Evolutionary conservation across 1,139 yeast genomes (phyloP).

Genomic region (Nakaseomyces nivariensis): DNA sequence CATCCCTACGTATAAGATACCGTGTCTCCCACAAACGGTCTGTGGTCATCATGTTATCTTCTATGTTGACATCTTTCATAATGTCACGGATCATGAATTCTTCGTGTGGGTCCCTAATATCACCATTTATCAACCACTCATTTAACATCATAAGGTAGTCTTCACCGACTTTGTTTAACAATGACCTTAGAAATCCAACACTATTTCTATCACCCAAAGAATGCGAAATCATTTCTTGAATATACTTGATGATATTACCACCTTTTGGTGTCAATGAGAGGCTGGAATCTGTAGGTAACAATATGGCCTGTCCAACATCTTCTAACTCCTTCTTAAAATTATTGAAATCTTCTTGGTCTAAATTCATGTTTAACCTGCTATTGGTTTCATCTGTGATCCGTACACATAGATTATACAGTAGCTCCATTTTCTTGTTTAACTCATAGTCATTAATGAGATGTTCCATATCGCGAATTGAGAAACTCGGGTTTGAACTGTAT

Average conservation of each 20-base stretch:
- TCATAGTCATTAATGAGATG: slow-evolving; percentile 28
- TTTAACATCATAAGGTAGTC: slow-evolving; percentile 64
- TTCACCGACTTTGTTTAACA: slow-evolving; percentile 51
- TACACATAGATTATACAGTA: slow-evolving; percentile 18
- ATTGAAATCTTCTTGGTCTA: slow-evolving; percentile 24
- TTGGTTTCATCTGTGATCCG: slow-evolving; percentile 20
- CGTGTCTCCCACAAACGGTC: slow-evolving; percentile 86
- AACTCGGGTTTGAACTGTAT: slow-evolving; percentile 36
- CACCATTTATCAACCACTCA: slow-evolving; percentile 70
- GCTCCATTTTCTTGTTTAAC: slow-evolving; percentile 17
- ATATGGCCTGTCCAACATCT: slow-evolving; percentile 14
- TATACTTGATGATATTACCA: slow-evolving; percentile 50
- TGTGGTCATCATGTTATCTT: slow-evolving; percentile 38
- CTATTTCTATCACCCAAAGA: slow-evolving; percentile 62
- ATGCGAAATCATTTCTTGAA: slow-evolving; percentile 48
- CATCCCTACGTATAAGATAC: slow-evolving; percentile 65
- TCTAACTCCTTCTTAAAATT: slow-evolving; percentile 28
- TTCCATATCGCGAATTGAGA: slow-evolving; percentile 42
- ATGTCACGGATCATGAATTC: slow-evolving; percentile 64
- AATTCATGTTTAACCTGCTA: slow-evolving; percentile 21
- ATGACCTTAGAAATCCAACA: slow-evolving; percentile 38
- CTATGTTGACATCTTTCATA: slow-evolving; percentile 21
- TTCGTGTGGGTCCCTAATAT: slow-evolving; percentile 64
- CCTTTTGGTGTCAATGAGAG: slow-evolving; percentile 55
- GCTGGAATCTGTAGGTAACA: slow-evolving; percentile 38